phyloP scores from a whole-genome alignment of 306 rosid species.

The Coriaria nepalensis region DNA sequence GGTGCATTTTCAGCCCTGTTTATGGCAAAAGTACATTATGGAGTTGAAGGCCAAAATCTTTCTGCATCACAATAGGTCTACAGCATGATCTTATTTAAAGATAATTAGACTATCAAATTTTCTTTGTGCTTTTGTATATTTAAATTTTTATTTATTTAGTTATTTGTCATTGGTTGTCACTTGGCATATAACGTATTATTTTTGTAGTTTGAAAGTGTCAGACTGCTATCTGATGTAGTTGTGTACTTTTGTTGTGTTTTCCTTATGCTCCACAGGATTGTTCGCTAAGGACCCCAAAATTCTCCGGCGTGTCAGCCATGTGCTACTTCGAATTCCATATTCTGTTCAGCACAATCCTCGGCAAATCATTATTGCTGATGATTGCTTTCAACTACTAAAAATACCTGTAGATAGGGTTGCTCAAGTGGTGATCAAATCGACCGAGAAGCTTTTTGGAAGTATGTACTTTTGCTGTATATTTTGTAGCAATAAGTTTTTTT shows the following conservation, averaged over 20 bases:
- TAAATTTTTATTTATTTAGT: too few relatives aligned
- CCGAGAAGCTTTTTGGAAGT: conserved; percentile 88
- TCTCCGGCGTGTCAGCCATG: conserved; percentile 69
- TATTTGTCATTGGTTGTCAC: too few relatives aligned
- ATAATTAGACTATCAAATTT: too few relatives aligned
- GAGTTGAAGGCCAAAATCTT: too few relatives aligned
- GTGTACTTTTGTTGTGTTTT: conserved; percentile 1
- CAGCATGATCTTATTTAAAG: too few relatives aligned
- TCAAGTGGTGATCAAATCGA: conserved; percentile 67
- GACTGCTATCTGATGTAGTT: neutral
- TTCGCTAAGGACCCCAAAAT: conserved; percentile 75
- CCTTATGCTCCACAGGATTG: conserved; percentile 49
- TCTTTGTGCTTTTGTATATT: too few relatives aligned
- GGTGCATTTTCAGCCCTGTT: too few relatives aligned
- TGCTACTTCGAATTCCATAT: conserved; percentile 67
- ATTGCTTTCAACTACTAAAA: conserved; percentile 68
- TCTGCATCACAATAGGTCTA: too few relatives aligned
- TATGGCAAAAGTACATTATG: too few relatives aligned
- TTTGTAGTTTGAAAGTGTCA: too few relatives aligned
- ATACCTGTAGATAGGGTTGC: conserved; percentile 61
- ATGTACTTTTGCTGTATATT: conserved; percentile 24
- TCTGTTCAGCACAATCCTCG: conserved; percentile 57
- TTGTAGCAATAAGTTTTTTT: conserved; percentile 10
- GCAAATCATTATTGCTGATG: conserved; percentile 71
- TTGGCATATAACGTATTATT: too few relatives aligned